phyloP scores from a whole-genome alignment of 2,329 filamentous ascomycete genomes.

The Aspergillus uvarum region DNA sequence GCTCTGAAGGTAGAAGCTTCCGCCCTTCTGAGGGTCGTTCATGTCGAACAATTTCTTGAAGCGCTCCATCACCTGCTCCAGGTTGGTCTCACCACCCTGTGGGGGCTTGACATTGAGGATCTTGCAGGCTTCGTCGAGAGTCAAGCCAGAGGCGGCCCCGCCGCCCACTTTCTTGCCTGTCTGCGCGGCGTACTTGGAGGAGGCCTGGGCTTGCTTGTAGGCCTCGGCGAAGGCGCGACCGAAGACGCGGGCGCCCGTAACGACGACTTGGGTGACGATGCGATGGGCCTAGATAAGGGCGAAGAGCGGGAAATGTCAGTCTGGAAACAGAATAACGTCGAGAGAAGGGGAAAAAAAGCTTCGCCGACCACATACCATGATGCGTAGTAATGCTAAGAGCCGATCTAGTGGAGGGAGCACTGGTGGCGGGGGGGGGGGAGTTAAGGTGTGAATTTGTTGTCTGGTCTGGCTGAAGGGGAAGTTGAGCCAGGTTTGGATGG shows the following conservation, averaged over 20 bases:
- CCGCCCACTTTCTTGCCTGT: conserved; percentile 56
- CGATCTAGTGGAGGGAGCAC: conserved; percentile 1
- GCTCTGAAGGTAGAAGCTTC: conserved; percentile 97
- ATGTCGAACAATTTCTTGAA: conserved; percentile 95
- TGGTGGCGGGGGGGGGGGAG: neutral
- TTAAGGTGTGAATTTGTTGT: neutral
- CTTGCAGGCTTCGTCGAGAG: conserved; percentile 93
- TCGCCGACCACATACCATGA: conserved; percentile 11
- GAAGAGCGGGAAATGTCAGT: neutral
- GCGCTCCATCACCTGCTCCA: conserved; percentile 75
- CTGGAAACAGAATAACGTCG: conserved; percentile 4
- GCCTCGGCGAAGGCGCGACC: conserved; percentile 91
- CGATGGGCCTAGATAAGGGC: conserved; percentile 71
- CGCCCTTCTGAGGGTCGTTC: conserved; percentile 93
- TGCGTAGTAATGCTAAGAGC: neutral
- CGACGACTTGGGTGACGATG: conserved; percentile 87
- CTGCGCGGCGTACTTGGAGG: conserved; percentile 75
- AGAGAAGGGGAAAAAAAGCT: neutral
- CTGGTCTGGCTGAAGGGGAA: neutral
- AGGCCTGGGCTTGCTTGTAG: conserved; percentile 90
- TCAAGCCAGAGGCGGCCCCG: conserved; percentile 70
- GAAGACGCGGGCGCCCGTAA: conserved; percentile 87
- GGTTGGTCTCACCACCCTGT: conserved; percentile 70
- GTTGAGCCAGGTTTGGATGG: conserved; percentile 9
- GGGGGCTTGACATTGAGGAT: conserved; percentile 95